Evolutionary conservation across 2,329 filamentous ascomycete species (phyloP).

Genomic region (Cucurbitaria berberidis): DNA sequence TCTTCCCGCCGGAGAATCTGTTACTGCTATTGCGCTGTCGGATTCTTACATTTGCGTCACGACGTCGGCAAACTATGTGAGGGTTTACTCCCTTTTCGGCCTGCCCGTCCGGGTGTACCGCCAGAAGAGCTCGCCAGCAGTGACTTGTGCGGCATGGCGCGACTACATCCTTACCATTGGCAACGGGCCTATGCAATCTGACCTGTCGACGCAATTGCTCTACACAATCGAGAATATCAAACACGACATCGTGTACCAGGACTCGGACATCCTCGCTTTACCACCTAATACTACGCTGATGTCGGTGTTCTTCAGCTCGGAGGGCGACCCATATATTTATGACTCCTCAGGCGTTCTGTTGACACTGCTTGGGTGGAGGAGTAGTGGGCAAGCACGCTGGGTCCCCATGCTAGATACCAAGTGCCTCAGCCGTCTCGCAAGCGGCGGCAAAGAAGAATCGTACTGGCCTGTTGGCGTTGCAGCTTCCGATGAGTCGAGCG

Average conservation of each 20-base stretch:
- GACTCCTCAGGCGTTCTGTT: slow-evolving; percentile 89
- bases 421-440: slow-evolving; percentile 78
- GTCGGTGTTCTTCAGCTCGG: slow-evolving; percentile 89
- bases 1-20: slow-evolving; percentile 84
- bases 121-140: slow-evolving; percentile 86
- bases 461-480: slow-evolving; percentile 98
- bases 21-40: slow-evolving; percentile 87
- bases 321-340: slow-evolving; percentile 95
- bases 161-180: slow-evolving; percentile 97
- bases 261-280: slow-evolving; percentile 87
- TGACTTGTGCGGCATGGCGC: slow-evolving; percentile 91
- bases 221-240: slow-evolving; percentile 97
- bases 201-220: slow-evolving; percentile 77
- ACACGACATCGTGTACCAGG: slow-evolving; percentile 91
- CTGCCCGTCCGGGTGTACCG: slow-evolving; percentile 87
- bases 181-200: slow-evolving; percentile 82
- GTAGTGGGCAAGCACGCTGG: slow-evolving; percentile 84
- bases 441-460: slow-evolving; percentile 82
- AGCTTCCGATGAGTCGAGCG: slow-evolving; percentile 80
- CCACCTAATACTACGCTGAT: slow-evolving; percentile 74
- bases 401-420: slow-evolving; percentile 90
- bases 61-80: slow-evolving; percentile 85
- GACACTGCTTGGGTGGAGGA: slow-evolving; percentile 89
- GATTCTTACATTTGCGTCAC: slow-evolving; percentile 90
- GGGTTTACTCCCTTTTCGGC: slow-evolving; percentile 91